These are phyloP conservation scores for Flammula alnicola DNA, from an alignment of 1,284 basidiomycete species.

Conservation along the genomic window DNA sequence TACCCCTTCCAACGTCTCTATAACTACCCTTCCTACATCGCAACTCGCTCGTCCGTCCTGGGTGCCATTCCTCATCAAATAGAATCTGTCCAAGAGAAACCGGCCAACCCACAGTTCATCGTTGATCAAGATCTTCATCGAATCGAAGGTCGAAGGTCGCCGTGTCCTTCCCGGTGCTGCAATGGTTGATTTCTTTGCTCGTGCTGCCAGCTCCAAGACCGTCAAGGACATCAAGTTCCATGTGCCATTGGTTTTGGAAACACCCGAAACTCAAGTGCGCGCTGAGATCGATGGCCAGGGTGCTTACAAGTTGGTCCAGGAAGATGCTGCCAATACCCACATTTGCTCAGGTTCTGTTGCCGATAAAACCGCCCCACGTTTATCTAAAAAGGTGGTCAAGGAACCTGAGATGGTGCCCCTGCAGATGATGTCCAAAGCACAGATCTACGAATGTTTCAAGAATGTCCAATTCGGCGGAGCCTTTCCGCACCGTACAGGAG, in stretches of 20 bases:
- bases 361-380: slow-evolving; percentile 10
- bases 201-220: slow-evolving; percentile 16
- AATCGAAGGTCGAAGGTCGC: slow-evolving; percentile 35
- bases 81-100: slow-evolving; percentile 8
- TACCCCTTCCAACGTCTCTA: slow-evolving; percentile 42
- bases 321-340: slow-evolving; percentile 22
- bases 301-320: slow-evolving; percentile 27
- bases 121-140: slow-evolving; percentile 37
- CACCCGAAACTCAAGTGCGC: slow-evolving; percentile 25
- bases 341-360: slow-evolving; percentile 35
- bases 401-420: slow-evolving; percentile 24
- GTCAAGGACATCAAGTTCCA: slow-evolving; percentile 35
- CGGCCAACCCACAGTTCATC: slow-evolving; percentile 19
- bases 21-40: slow-evolving; percentile 36
- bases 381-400: slow-evolving; percentile 17
- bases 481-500: slow-evolving; percentile 37
- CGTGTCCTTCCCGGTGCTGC: slow-evolving; percentile 40
- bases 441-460: slow-evolving; percentile 33
- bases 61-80: slow-evolving; percentile 19
- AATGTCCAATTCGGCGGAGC: slow-evolving; percentile 37
- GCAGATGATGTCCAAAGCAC: slow-evolving; percentile 25
- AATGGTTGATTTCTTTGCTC: slow-evolving; percentile 36
- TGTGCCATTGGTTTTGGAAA: slow-evolving; percentile 29
- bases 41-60: slow-evolving; percentile 27
- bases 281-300: slow-evolving; percentile 26